phyloP scores from a whole-genome alignment of 805 yeast genomes.

The Suhomyces vadensis region DNA sequence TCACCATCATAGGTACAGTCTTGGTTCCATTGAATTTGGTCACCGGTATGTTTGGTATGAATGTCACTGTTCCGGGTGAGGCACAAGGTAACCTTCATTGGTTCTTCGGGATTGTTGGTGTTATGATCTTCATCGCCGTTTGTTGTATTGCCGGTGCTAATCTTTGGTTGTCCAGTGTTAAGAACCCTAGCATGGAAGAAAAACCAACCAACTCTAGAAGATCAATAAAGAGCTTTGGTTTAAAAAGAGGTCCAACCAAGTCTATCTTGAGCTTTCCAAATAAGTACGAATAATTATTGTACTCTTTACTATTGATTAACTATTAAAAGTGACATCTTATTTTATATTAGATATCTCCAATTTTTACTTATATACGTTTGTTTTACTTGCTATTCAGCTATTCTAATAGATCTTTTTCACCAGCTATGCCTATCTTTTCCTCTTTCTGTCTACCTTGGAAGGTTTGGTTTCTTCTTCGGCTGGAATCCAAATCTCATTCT shows the following conservation, averaged over 20 bases:
- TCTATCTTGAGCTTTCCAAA: conserved; percentile 42
- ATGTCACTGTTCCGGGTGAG: conserved; percentile 26
- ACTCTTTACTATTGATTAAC: neutral
- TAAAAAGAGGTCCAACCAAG: conserved; percentile 35
- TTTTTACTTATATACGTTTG: neutral
- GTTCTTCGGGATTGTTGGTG: conserved; percentile 27
- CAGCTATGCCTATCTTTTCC: conserved; percentile 10
- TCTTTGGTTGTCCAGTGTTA: conserved; percentile 20
- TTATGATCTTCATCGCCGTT: conserved; percentile 24
- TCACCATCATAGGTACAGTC: conserved; percentile 30
- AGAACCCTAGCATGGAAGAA: conserved; percentile 10
- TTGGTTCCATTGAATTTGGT: conserved; percentile 29
- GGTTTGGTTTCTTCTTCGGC: conserved; percentile 17
- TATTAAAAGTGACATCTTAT: no score
- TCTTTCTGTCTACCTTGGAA: conserved; percentile 10
- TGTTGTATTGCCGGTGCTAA: conserved; percentile 25
- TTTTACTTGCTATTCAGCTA: conserved; percentile 4
- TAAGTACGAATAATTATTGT: conserved; percentile 27
- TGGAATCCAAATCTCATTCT: conserved; percentile 40
- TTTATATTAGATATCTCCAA: conserved; percentile 2
- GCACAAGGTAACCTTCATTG: conserved; percentile 12
- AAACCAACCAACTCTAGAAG: conserved; percentile 12
- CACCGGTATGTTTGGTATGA: conserved; percentile 32
- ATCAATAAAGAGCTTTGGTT: conserved; percentile 25
- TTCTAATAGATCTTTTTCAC: neutral